phyloP scores from a whole-genome alignment of 805 yeast genomes.

The Kodamaea laetipori region DNA sequence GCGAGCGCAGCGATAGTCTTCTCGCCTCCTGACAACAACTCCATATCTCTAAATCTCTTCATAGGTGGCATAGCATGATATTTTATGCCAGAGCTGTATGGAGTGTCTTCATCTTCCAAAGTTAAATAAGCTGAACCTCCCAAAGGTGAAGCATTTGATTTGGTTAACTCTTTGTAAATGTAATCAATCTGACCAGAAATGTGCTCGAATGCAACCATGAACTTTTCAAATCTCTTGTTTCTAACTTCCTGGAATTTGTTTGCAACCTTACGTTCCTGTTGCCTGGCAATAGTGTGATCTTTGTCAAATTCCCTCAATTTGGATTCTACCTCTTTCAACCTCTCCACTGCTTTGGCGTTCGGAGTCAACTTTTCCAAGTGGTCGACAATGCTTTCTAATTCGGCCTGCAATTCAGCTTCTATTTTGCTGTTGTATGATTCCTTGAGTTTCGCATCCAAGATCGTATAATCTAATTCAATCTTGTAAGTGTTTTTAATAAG shows the following conservation, averaged over 20 bases:
- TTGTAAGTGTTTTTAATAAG: slow-evolving; percentile 43
- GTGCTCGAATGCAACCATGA: slow-evolving; percentile 75
- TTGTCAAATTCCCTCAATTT: slow-evolving; percentile 61
- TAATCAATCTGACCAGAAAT: slow-evolving; percentile 70
- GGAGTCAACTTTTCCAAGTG: slow-evolving; percentile 63
- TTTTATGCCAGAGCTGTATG: slow-evolving; percentile 77
- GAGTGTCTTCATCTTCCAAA: slow-evolving; percentile 86
- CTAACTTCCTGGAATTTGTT: slow-evolving; percentile 62
- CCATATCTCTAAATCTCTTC: slow-evolving; percentile 92
- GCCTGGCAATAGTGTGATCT: slow-evolving; percentile 64
- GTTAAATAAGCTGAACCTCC: slow-evolving; percentile 95
- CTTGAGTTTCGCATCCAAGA: slow-evolving; percentile 46
- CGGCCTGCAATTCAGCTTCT: slow-evolving; percentile 38
- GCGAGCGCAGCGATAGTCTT: slow-evolving; percentile 96
- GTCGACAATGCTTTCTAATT: slow-evolving; percentile 34
- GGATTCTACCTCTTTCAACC: slow-evolving; percentile 67
- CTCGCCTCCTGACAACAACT: slow-evolving; percentile 92
- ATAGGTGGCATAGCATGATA: slow-evolving; percentile 96
- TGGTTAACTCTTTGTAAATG: slow-evolving; percentile 85
- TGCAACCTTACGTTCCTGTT: slow-evolving; percentile 55
- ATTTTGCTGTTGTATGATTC: slow-evolving; percentile 41
- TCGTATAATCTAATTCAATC: slow-evolving; percentile 57
- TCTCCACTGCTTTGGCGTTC: slow-evolving; percentile 76
- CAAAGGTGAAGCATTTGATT: slow-evolving; percentile 64
- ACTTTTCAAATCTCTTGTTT: slow-evolving; percentile 57